These are phyloP conservation scores for Lipomyces mesembrius DNA, from an alignment of 805 yeast species.

Conservation along the genomic window DNA sequence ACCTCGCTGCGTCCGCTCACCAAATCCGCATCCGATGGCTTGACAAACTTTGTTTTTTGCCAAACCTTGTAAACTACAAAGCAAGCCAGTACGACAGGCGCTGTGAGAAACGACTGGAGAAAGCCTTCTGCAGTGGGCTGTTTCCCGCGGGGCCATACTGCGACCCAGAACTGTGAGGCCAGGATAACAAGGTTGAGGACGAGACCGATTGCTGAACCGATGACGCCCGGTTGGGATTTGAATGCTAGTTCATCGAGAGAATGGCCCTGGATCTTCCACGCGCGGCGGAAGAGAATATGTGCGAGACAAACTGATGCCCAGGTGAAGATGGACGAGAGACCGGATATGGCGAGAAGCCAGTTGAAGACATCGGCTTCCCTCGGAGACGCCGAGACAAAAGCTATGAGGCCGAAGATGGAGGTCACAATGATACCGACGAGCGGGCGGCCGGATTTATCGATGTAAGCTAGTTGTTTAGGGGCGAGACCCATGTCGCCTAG, in stretches of 20 bases:
- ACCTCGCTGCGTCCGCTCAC: slow-evolving; percentile 67
- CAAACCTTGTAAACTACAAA: slow-evolving; percentile 60
- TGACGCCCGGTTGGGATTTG: slow-evolving; percentile 67
- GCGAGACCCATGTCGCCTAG: slow-evolving; percentile 69
- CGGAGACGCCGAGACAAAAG: slow-evolving; percentile 66
- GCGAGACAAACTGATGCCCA: slow-evolving; percentile 77
- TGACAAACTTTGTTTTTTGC: slow-evolving; percentile 50
- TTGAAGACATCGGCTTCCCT: slow-evolving; percentile 58
- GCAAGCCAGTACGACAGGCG: slow-evolving; percentile 50
- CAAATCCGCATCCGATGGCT: slow-evolving; percentile 58
- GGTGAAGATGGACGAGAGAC: slow-evolving; percentile 74
- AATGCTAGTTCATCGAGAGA: slow-evolving; percentile 68
- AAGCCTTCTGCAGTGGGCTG: slow-evolving; percentile 50
- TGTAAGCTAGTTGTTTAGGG: slow-evolving; percentile 64
- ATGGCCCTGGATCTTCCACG: slow-evolving; percentile 68
- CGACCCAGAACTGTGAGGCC: slow-evolving; percentile 81
- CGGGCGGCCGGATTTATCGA: slow-evolving; percentile 84
- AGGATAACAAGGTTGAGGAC: slow-evolving; percentile 63
- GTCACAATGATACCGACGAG: slow-evolving; percentile 61
- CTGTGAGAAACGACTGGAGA: slow-evolving; percentile 61
- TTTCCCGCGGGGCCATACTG: slow-evolving; percentile 67
- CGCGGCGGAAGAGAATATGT: slow-evolving; percentile 70
- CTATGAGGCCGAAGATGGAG: slow-evolving; percentile 57
- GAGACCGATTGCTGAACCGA: slow-evolving; percentile 70
- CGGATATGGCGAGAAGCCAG: slow-evolving; percentile 77